phyloP scores from a whole-genome alignment of 441 rosid species.

The Rhodomyrtus psidioides region DNA sequence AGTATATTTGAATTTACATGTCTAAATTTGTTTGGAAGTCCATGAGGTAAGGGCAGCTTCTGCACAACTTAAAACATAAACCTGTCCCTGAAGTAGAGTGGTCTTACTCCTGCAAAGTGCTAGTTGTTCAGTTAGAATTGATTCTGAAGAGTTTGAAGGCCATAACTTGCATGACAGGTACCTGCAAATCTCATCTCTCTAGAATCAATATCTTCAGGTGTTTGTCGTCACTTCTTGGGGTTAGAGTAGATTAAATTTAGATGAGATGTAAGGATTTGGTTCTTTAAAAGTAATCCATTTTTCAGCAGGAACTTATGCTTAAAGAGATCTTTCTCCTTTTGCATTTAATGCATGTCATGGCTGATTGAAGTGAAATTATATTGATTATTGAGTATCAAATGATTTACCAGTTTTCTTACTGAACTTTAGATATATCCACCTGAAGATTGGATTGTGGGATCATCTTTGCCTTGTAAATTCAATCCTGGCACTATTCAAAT shows the following conservation, averaged over 20 bases:
- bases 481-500: constrained; percentile 42
- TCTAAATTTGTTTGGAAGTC: neutral
- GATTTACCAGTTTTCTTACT: neutral
- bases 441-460: constrained; percentile 78
- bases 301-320: neutral
- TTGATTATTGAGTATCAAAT: neutral
- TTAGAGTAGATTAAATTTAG: neutral
- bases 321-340: neutral
- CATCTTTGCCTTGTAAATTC: constrained; percentile 70
- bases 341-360: neutral
- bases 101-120: neutral
- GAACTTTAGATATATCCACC: constrained; percentile 56
- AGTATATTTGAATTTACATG: neutral
- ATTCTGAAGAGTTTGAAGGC: neutral
- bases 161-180: neutral
- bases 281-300: neutral
- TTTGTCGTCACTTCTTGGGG: neutral
- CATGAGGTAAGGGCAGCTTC: neutral
- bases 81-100: neutral
- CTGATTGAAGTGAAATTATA: neutral
- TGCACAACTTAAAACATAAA: neutral
- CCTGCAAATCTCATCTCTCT: neutral
- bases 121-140: neutral
- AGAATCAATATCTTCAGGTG: neutral
- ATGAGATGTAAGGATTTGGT: neutral